These are phyloP conservation scores for Sphaerulina vaccinii DNA, from an alignment of 2,329 filamentous ascomycete species.

Conservation along the genomic window DNA sequence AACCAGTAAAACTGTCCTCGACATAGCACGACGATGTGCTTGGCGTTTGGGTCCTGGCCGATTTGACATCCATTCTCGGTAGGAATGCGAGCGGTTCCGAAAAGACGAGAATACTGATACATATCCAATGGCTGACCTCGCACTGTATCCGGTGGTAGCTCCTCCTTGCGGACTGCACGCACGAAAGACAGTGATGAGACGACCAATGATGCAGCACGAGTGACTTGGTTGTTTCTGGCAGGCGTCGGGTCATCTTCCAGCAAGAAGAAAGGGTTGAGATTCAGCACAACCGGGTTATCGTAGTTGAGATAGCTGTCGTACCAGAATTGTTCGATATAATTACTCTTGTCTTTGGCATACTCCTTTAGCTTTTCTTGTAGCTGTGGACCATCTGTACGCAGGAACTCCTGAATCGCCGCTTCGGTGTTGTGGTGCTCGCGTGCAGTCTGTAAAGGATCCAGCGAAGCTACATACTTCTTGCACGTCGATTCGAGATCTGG, in stretches of 20 bases:
- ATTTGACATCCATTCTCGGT: constrained; percentile 95
- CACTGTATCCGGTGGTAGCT: constrained; percentile 83
- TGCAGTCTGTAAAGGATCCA: constrained; percentile 76
- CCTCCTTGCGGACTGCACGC: constrained; percentile 85
- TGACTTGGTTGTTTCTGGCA: constrained; percentile 93
- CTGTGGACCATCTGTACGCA: constrained; percentile 75
- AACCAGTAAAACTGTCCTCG: constrained; percentile 99
- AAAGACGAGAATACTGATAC: constrained; percentile 96
- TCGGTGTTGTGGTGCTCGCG: constrained; percentile 82
- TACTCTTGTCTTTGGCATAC: constrained; percentile 86
- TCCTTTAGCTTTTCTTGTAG: constrained; percentile 86
- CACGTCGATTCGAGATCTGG: constrained; percentile 79
- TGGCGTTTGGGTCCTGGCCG: constrained; percentile 87
- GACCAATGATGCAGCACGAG: constrained; percentile 85
- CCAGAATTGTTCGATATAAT: constrained; percentile 99
- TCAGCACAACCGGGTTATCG: constrained; percentile 95
- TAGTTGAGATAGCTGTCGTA: constrained; percentile 98
- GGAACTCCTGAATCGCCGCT: constrained; percentile 77
- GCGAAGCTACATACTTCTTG: constrained; percentile 72
- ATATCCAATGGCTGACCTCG: constrained; percentile 87
- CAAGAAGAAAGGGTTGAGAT: constrained; percentile 96
- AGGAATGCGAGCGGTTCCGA: constrained; percentile 90
- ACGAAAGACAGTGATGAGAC: constrained; percentile 90
- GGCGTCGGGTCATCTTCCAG: constrained; percentile 97
- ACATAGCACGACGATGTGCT: constrained; percentile 89